These are phyloP conservation scores for Periconia macrospinosa DNA, from an alignment of 2,329 filamentous ascomycete species.

Conservation along the genomic window DNA sequence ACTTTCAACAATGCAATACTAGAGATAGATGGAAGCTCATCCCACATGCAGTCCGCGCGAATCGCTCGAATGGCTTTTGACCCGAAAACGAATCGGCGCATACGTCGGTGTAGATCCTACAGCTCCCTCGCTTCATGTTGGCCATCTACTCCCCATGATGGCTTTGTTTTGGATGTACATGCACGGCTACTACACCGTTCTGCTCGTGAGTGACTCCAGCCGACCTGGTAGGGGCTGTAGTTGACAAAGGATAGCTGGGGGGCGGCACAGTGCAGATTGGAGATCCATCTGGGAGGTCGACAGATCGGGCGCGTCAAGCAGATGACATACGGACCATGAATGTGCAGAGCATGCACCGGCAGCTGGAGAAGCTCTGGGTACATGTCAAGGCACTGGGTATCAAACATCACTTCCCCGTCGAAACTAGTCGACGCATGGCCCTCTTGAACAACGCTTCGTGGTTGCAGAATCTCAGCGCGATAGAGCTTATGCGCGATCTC, in stretches of 20 bases:
- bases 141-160: slow-evolving; percentile 81
- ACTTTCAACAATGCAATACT: slow-evolving; percentile 12
- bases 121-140: slow-evolving; percentile 75
- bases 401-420: slow-evolving; percentile 65
- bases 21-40: slow-evolving; percentile 13
- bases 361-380: slow-evolving; percentile 71
- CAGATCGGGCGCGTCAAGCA: slow-evolving; percentile 59
- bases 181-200: slow-evolving; percentile 69
- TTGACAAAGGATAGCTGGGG: slow-evolving; percentile 55
- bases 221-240: slow-evolving; percentile 6
- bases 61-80: slow-evolving; percentile 66
- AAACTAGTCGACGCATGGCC: slow-evolving; percentile 67
- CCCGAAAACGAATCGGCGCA: slow-evolving; percentile 66
- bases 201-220: slow-evolving; percentile 51
- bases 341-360: slow-evolving; percentile 67
- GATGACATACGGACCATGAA: slow-evolving; percentile 62
- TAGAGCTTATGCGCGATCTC: slow-evolving; percentile 74
- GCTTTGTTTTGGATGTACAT: slow-evolving; percentile 82
- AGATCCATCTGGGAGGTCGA: slow-evolving; percentile 72
- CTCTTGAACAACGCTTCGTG: slow-evolving; percentile 83
- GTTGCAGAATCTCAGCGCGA: slow-evolving; percentile 71
- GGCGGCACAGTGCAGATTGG: slow-evolving; percentile 78
- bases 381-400: slow-evolving; percentile 70
- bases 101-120: slow-evolving; percentile 86
- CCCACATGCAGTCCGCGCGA: slow-evolving; percentile 44